Percentiles rank a stretch among this genome's conserved stretches.
These are phyloP conservation scores for Penicillium ochrochloron DNA, from an alignment of 495 filamentous ascomycete species.

Conservation along the genomic window DNA sequence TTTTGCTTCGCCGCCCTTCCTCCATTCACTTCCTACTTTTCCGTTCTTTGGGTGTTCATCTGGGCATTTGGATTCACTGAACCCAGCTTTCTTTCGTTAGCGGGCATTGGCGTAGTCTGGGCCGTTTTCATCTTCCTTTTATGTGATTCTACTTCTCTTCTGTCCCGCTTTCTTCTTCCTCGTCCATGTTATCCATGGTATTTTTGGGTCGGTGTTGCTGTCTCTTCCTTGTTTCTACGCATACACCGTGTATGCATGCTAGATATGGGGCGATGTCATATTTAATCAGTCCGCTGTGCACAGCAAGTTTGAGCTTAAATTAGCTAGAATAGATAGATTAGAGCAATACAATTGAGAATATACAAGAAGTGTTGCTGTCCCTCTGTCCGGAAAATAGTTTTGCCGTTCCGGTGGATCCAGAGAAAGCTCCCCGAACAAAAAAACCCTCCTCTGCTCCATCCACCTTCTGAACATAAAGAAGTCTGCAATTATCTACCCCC, in stretches of 20 bases:
- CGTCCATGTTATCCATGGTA: slow-evolving; percentile 22
- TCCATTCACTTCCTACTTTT: slow-evolving; percentile 10
- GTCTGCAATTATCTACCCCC: slow-evolving; percentile 4
- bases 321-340: not conserved
- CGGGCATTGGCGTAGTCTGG: slow-evolving; percentile 47
- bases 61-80: slow-evolving; percentile 42
- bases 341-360: not conserved
- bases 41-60: slow-evolving; percentile 37
- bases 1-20: slow-evolving; percentile 16
- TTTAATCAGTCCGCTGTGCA: slow-evolving; percentile 27
- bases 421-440: slow-evolving; percentile 24
- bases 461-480: slow-evolving; percentile 7
- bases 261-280: slow-evolving; percentile 37
- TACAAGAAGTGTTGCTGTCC: not conserved
- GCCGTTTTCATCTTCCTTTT: slow-evolving; percentile 21
- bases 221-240: slow-evolving; percentile 35
- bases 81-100: slow-evolving; percentile 33
- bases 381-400: not conserved
- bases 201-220: slow-evolving; percentile 29
- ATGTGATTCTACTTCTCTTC: not conserved
- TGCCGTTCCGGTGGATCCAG: slow-evolving; percentile 4
- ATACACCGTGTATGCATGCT: slow-evolving; percentile 42
- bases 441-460: slow-evolving; percentile 14
- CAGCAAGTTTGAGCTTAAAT: not conserved
- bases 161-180: slow-evolving; percentile 22